Conservation (phyloP, 140 eudicot genomes). For the Cichorium intybus region DNA sequence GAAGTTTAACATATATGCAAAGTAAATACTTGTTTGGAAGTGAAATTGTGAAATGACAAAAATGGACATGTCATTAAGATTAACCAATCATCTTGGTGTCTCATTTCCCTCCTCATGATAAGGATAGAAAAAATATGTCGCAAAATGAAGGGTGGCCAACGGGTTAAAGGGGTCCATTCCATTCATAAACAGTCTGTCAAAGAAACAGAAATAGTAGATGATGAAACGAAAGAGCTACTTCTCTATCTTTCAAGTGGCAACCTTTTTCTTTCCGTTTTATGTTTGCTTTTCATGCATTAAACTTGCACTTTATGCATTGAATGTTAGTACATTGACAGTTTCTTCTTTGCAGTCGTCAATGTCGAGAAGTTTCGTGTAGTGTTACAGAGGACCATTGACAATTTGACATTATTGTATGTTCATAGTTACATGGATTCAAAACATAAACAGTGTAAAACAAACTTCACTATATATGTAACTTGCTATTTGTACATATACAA, state of each 20-base stretch:
- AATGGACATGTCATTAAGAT: constrained; percentile 22
- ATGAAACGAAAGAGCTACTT: constrained; percentile 38
- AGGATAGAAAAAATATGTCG: constrained; percentile 42
- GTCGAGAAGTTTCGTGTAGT: constrained; percentile 1
- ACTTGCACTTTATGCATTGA: not conserved
- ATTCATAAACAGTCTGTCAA: constrained; percentile 39
- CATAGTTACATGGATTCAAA: not conserved
- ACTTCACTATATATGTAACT: not conserved
- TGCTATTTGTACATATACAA: constrained; percentile 6
- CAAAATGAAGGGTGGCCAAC: constrained; percentile 21
- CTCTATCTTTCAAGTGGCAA: constrained; percentile 44
- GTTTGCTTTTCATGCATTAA: not conserved
- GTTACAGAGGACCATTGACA: not conserved
- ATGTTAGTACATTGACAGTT: not conserved
- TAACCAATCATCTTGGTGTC: constrained; percentile 23
- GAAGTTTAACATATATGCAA: constrained; percentile 10
- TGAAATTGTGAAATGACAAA: constrained; percentile 3
- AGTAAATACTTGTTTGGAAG: not conserved
- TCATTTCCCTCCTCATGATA: constrained; percentile 49
- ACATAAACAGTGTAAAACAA: constrained; percentile 19
- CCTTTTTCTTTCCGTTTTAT: constrained; percentile 13
- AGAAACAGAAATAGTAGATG: constrained; percentile 15
- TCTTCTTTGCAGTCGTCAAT: not conserved
- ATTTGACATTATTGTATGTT: constrained; percentile 5
- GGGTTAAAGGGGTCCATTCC: constrained; percentile 26